phyloP scores from a whole-genome alignment of 306 rosid species.

The Neltuma alba region DNA sequence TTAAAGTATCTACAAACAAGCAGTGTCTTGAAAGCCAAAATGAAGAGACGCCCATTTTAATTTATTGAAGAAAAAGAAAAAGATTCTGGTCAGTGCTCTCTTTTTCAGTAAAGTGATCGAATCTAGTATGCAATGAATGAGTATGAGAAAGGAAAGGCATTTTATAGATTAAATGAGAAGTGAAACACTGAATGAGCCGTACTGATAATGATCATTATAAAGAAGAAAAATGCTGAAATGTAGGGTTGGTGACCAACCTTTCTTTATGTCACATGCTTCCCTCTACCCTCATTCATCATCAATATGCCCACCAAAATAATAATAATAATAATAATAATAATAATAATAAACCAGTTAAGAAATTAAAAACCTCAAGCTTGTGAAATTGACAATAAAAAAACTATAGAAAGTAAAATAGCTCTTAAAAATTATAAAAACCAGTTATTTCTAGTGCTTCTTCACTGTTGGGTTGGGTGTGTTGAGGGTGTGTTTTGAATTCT shows the following conservation, averaged over 20 bases:
- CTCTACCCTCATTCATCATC: neutral
- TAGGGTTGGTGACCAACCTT: slow-evolving; percentile 43
- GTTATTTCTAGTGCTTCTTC: neutral
- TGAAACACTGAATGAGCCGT: neutral
- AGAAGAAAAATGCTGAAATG: slow-evolving; percentile 5
- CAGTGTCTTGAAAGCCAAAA: neutral
- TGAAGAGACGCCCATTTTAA: neutral
- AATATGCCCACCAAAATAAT: slow-evolving; percentile 5
- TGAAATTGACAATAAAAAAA: neutral
- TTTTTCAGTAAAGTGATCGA: neutral
- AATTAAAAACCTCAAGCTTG: neutral
- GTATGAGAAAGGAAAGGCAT: neutral
- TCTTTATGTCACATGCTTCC: slow-evolving; percentile 22
- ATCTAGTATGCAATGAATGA: neutral
- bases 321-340: neutral
- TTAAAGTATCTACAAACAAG: neutral
- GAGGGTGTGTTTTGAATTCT: neutral
- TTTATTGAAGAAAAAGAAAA: neutral
- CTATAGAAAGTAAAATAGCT: neutral
- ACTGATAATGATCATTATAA: neutral
- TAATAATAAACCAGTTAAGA: neutral
- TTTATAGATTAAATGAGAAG: neutral
- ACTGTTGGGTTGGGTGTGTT: neutral
- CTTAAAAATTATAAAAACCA: neutral
- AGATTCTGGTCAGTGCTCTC: neutral